Evolutionary conservation across 805 yeast genomes (phyloP).

Genomic region (Candida yuanshanica): DNA sequence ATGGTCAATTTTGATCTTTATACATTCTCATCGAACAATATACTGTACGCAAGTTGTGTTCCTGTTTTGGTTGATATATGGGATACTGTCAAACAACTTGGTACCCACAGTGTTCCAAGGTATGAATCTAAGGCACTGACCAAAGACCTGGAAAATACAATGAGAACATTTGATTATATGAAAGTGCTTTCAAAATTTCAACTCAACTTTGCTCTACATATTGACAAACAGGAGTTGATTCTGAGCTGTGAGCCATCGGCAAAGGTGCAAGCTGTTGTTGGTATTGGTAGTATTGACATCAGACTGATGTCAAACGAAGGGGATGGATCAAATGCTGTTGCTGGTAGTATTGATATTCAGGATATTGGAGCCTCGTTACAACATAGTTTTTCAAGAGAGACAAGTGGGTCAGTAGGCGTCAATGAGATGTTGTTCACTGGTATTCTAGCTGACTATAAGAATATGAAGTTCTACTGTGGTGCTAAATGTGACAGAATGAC

Average conservation of each 20-base stretch:
- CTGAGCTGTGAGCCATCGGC: constrained; percentile 94
- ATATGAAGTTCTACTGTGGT: constrained; percentile 40
- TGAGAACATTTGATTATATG: constrained; percentile 33
- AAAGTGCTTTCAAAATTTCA: constrained; percentile 50
- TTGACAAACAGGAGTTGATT: constrained; percentile 69
- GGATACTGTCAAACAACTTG: constrained; percentile 41
- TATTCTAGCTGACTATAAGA: constrained; percentile 39
- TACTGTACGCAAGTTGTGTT: constrained; percentile 65
- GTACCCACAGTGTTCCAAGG: constrained; percentile 25
- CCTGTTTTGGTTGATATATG: constrained; percentile 66
- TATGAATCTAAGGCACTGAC: background rate
- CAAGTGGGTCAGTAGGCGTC: constrained; percentile 63
- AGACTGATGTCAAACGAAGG: constrained; percentile 46
- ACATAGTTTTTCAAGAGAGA: constrained; percentile 86
- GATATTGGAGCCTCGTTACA: constrained; percentile 68
- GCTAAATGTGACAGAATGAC: constrained; percentile 49
- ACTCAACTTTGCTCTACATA: constrained; percentile 52
- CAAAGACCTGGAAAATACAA: background rate
- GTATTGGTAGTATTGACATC: constrained; percentile 61
- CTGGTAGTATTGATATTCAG: constrained; percentile 43
- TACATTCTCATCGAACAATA: constrained; percentile 68
- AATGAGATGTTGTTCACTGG: constrained; percentile 43
- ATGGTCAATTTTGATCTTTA: constrained; percentile 44
- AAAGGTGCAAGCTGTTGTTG: constrained; percentile 80
- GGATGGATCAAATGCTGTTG: constrained; percentile 34